These are phyloP conservation scores for Castanospermum australe DNA, from an alignment of 306 rosid species.

Conservation along the genomic window DNA sequence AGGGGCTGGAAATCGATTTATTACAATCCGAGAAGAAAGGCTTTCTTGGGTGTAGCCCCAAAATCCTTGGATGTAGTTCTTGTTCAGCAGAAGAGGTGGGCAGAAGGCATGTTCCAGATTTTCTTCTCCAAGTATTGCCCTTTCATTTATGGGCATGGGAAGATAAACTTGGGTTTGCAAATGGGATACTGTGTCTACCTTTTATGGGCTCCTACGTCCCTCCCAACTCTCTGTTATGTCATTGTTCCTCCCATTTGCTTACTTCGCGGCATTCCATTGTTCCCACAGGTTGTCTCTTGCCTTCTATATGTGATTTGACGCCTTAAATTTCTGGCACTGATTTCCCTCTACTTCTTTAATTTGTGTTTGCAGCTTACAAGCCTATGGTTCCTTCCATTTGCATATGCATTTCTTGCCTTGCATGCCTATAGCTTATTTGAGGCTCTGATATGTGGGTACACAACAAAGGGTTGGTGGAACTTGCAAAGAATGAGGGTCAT, in stretches of 20 bases:
- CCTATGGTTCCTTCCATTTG: conserved; percentile 66
- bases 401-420: conserved; percentile 53
- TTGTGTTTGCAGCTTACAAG: conserved; percentile 42
- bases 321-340: background rate
- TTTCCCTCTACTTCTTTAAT: background rate
- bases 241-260: conserved; percentile 60
- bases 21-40: conserved; percentile 59
- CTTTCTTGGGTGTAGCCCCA: conserved; percentile 70
- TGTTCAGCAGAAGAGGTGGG: conserved; percentile 65
- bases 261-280: conserved; percentile 52
- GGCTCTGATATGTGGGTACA: conserved; percentile 38
- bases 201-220: conserved; percentile 71
- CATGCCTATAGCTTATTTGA: conserved; percentile 45
- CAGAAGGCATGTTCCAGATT: conserved; percentile 59
- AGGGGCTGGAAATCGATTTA: conserved; percentile 77
- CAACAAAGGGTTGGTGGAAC: conserved; percentile 70
- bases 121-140: conserved; percentile 78
- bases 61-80: conserved; percentile 45
- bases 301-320: background rate
- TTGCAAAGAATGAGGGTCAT: conserved; percentile 50
- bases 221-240: conserved; percentile 52
- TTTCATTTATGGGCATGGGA: conserved; percentile 64
- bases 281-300: conserved; percentile 54
- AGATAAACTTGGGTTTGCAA: conserved; percentile 52
- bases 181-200: conserved; percentile 62